phyloP scores from a whole-genome alignment of 2,329 filamentous ascomycete species.

The Paecilomyces formosus region DNA sequence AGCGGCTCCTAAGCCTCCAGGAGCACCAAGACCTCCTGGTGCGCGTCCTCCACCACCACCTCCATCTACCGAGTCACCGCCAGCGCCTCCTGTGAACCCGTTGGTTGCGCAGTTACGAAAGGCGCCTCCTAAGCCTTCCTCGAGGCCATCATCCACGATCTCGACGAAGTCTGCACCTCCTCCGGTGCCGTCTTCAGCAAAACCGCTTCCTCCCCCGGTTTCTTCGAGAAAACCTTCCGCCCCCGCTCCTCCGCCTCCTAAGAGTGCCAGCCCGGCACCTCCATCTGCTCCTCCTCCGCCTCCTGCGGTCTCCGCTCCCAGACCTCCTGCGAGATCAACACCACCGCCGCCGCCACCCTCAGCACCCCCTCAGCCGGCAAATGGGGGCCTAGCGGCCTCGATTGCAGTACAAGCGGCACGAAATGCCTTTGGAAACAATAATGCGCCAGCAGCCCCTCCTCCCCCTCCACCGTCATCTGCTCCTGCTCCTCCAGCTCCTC shows the following conservation, averaged over 20 bases:
- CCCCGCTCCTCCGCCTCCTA: conserved; percentile 36
- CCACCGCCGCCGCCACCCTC: conserved; percentile 36
- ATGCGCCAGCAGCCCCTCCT: conserved; percentile 36
- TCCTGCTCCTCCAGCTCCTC: conserved; percentile 37
- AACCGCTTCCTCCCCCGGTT: conserved; percentile 51
- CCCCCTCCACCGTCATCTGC: conserved; percentile 28
- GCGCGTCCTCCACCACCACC: conserved; percentile 40
- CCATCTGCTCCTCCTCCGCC: conserved; percentile 37
- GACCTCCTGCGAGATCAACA: conserved; percentile 29
- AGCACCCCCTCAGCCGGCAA: conserved; percentile 25
- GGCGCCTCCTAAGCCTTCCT: conserved; percentile 40
- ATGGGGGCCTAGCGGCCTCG: conserved; percentile 36
- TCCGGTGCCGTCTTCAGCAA: conserved; percentile 44
- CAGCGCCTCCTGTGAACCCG: conserved; percentile 46
- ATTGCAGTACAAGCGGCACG: conserved; percentile 54
- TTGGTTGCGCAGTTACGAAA: conserved; percentile 54
- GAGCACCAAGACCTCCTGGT: conserved; percentile 50
- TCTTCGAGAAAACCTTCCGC: conserved; percentile 51
- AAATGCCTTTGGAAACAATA: conserved; percentile 47
- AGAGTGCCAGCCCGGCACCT: conserved; percentile 35
- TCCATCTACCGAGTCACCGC: conserved; percentile 41
- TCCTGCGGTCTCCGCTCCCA: conserved; percentile 30
- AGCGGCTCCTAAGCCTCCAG: conserved; percentile 45
- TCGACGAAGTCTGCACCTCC: conserved; percentile 56
- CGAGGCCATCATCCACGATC: conserved; percentile 56